phyloP scores from a whole-genome alignment of 805 yeast genomes.

The Suhomyces vadensis region DNA sequence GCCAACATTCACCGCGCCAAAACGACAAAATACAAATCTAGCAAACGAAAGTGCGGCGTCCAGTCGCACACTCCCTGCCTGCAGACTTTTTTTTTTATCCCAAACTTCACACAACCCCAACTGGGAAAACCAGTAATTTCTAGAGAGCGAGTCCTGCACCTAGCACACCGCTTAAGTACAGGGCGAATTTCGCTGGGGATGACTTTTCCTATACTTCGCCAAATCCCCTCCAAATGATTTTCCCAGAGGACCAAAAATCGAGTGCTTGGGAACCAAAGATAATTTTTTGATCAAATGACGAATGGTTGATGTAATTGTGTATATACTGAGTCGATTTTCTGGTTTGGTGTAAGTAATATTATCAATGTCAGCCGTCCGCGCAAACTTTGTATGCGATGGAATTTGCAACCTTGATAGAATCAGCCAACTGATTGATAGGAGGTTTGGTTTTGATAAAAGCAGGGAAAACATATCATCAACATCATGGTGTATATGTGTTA shows the following conservation, averaged over 20 bases:
- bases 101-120: not conserved
- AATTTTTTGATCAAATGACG: slow-evolving; percentile 1
- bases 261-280: too few relatives aligned
- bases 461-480: not conserved
- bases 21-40: not conserved
- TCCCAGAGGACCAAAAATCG: not conserved
- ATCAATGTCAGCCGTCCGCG: slow-evolving; percentile 1
- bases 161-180: not conserved
- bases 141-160: slow-evolving; percentile 2
- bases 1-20: not conserved
- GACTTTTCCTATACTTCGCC: slow-evolving; percentile 8
- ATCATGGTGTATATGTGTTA: not conserved
- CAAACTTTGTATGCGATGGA: slow-evolving; percentile 2
- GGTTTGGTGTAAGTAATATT: not conserved
- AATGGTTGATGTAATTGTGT: too few relatives aligned
- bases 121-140: not conserved
- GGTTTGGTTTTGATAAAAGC: too few relatives aligned
- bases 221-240: slow-evolving; percentile 6
- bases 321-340: not conserved
- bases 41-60: not conserved
- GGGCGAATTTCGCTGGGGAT: slow-evolving; percentile 5
- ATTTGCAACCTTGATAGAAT: slow-evolving; percentile 6
- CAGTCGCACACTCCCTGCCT: too few relatives aligned
- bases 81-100: not conserved
- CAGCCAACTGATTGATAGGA: too few relatives aligned